phyloP scores from a whole-genome alignment of 371 early-diverging fungal species.

The Saksenaea vasiformis region DNA sequence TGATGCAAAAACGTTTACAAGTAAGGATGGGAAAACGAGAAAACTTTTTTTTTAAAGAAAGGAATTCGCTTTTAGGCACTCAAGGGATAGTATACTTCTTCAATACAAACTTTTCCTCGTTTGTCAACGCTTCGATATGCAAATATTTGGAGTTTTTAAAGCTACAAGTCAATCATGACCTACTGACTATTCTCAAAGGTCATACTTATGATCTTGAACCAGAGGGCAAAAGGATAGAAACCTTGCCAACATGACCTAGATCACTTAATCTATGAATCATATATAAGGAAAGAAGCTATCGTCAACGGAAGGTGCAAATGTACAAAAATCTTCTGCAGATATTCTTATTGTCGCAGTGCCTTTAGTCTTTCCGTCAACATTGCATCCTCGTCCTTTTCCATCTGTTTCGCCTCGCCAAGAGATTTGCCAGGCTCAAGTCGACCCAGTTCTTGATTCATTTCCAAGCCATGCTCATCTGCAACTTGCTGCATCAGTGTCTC shows the following conservation, averaged over 20 bases:
- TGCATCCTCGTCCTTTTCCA: conserved; percentile 37
- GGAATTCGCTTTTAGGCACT: not conserved
- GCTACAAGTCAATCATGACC: not conserved
- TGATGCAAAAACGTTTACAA: conserved; percentile 84
- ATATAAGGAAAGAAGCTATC: not conserved
- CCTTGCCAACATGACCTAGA: not conserved
- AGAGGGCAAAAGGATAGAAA: not conserved
- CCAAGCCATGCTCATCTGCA: conserved; percentile 92
- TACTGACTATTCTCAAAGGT: not conserved
- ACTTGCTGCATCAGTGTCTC: conserved; percentile 91
- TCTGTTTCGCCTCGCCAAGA: conserved; percentile 27
- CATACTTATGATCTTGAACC: not conserved
- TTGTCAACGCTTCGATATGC: not conserved
- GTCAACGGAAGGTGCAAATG: not conserved
- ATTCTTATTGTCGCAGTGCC: conserved; percentile 32
- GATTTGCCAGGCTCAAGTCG: conserved; percentile 46
- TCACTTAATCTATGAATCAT: not conserved
- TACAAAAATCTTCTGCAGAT: not conserved
- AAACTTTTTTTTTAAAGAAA: not conserved
- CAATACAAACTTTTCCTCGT: not conserved
- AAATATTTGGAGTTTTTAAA: not conserved
- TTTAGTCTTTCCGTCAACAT: conserved; percentile 34
- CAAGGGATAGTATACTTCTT: conserved; percentile 1
- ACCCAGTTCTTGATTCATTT: conserved; percentile 66
- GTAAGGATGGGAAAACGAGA: conserved; percentile 33